Conservation (phyloP, 495 filamentous ascomycete species). For the Hypoxylon perforatum region DNA sequence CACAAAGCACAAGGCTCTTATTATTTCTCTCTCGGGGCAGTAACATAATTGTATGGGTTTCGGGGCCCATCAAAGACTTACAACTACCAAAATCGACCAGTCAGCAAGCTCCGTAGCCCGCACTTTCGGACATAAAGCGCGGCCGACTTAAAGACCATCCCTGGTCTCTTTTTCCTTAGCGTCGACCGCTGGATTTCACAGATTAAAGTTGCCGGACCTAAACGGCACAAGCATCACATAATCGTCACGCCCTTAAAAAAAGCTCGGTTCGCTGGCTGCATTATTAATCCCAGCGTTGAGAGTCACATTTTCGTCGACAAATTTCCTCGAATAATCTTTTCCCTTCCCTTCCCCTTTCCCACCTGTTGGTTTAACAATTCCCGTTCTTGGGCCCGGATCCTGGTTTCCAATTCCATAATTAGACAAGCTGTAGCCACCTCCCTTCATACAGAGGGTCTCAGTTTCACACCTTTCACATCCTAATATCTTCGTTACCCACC, state of each 20-base stretch:
- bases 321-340: conserved; percentile 35
- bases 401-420: conserved; percentile 25
- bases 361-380: conserved; percentile 10
- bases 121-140: conserved; percentile 46
- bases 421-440: conserved; percentile 13
- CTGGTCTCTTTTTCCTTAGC: conserved; percentile 33
- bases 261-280: conserved; percentile 41
- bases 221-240: conserved; percentile 45
- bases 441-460: conserved; percentile 1
- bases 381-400: conserved; percentile 9
- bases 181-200: conserved; percentile 32
- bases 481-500: conserved; percentile 1
- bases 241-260: conserved; percentile 44
- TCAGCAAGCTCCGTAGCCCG: conserved; percentile 39
- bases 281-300: conserved; percentile 41
- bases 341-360: conserved; percentile 12
- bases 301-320: conserved; percentile 35
- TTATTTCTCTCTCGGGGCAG: neutral
- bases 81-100: conserved; percentile 42
- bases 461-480: conserved; percentile 22
- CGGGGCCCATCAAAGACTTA: conserved; percentile 39
- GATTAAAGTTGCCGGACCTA: conserved; percentile 46
- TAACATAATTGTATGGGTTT: conserved; percentile 29
- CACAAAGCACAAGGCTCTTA: conserved; percentile 24
- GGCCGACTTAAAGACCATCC: conserved; percentile 41